Evolutionary conservation across 1,284 basidiomycete genomes (phyloP).

Genomic region (Tilletia setariae): DNA sequence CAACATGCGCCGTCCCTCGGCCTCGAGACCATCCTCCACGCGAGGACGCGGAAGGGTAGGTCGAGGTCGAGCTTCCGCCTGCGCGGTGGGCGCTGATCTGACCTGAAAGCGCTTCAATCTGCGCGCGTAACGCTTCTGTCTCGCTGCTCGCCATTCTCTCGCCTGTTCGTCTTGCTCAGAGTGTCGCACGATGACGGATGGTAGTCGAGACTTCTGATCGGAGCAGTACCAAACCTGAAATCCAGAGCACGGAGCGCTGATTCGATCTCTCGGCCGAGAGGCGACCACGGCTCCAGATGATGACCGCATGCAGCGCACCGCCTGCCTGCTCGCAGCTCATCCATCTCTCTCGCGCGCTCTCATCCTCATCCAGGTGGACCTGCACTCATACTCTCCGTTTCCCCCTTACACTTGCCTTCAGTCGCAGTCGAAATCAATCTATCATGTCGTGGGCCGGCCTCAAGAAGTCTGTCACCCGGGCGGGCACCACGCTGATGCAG

Average conservation of each 20-base stretch:
- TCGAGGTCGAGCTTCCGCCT: neutral
- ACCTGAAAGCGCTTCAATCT: conserved; percentile 9
- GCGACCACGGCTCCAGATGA: neutral
- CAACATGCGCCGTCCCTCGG: no score
- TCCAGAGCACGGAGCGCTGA: neutral
- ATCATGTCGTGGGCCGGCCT: conserved; percentile 61
- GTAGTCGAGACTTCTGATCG: conserved; percentile 17
- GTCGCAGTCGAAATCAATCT: neutral
- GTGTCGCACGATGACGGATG: conserved; percentile 1
- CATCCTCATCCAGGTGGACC: neutral
- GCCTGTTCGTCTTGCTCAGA: neutral
- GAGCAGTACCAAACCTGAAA: no score
- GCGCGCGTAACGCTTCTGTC: conserved; percentile 7
- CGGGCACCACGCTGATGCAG: conserved; percentile 74
- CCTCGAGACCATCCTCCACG: no score
- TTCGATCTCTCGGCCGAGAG: neutral
- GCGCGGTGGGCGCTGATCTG: conserved; percentile 11
- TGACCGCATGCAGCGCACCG: neutral
- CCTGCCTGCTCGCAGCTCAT: neutral
- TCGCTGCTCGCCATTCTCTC: neutral
- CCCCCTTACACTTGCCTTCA: neutral
- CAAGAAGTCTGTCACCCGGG: conserved; percentile 89
- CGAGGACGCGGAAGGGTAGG: neutral
- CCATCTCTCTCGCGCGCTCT: neutral
- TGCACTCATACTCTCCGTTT: neutral